Base-by-base conservation (phyloP, 805 yeast species). In the Ogataea nitratoaversa region DNA sequence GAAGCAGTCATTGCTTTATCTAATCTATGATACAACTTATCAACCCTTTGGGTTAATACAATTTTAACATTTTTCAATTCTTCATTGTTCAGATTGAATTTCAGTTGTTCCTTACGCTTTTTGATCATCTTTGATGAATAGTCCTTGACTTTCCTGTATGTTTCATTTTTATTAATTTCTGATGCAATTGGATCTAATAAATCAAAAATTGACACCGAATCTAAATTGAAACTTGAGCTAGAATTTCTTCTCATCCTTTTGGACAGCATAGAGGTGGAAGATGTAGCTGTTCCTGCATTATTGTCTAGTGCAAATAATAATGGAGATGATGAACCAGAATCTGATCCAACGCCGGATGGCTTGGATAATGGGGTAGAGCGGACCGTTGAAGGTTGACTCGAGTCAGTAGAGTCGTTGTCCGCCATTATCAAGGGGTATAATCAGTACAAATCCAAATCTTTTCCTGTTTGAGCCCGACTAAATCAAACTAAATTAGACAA, bases 1-100 rank as follows among this genome's bases (percentile, higher is more conserved):
- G 80, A 71, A 22, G 74, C 71, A 32, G 65, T 53, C 36, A 67
- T 59, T 1, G 70, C 49, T 30, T 53, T 52, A 34, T 59, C 63
- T 37, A 72, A 51, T 31, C 70, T 59, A 4, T 50, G 36, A 47
- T 71, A 72, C 4, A 70, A 49, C 28, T 56, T 59, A 38, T 68
- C 72, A 13, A 71, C 57, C 29, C 62, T 57, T 9, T 41, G 37
- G 14, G 54, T 48, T 19, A 62, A 40, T 3, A 50, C 27, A 8
- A 24, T 20, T 30, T 58, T 59, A 31, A 62, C 34, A 17, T 54
- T 50, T 9, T 44, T 46, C 30, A 60, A 32, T 19, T 62, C 66
- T 22, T 61, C 60, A 22, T 56, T 57, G 18, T 41, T 41, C 4
- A 54, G 17, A 32, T 53, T 59, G 32, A 59, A 41, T 19, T 52